Percentiles rank a stretch among this genome's conserved stretches.
phyloP scores from a whole-genome alignment of 345 rosid species.

The Eutrema yunnanense region DNA sequence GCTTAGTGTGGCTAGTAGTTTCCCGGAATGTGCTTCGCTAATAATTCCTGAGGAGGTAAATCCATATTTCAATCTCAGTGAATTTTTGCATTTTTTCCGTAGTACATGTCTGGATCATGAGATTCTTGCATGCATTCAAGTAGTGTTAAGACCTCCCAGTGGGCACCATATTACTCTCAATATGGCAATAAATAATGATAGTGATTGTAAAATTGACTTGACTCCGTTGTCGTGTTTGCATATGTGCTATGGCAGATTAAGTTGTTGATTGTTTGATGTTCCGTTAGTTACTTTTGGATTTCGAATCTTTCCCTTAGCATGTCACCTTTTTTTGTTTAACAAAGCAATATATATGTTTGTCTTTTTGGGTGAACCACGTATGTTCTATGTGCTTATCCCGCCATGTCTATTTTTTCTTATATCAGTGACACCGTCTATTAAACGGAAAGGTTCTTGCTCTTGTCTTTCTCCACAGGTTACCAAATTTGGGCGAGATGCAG shows the following conservation, averaged over 20 bases:
- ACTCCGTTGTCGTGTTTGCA: neutral
- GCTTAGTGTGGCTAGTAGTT: conserved; percentile 99
- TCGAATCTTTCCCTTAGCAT: neutral
- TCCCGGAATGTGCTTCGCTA: conserved; percentile 94
- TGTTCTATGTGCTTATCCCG: neutral
- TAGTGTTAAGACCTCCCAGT: conserved; percentile 2
- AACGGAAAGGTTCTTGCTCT: conserved; percentile 2
- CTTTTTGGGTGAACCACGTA: neutral
- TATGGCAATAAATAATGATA: neutral
- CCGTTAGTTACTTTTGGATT: neutral
- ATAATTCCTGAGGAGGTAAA: conserved; percentile 94
- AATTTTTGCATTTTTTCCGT: neutral
- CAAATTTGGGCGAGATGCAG: conserved; percentile 93
- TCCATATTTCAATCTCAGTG: neutral
- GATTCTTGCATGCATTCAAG: conserved; percentile 3
- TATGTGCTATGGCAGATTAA: neutral
- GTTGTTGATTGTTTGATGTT: conserved; percentile 8
- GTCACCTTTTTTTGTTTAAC: neutral
- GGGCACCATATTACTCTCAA: neutral
- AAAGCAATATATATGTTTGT: neutral
- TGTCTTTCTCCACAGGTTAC: conserved; percentile 58
- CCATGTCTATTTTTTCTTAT: neutral
- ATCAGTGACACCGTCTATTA: neutral
- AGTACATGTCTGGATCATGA: neutral
- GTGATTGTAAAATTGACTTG: neutral